These are phyloP conservation scores for Lepidium sativum DNA, from an alignment of 345 rosid genomes.

Conservation along the genomic window DNA sequence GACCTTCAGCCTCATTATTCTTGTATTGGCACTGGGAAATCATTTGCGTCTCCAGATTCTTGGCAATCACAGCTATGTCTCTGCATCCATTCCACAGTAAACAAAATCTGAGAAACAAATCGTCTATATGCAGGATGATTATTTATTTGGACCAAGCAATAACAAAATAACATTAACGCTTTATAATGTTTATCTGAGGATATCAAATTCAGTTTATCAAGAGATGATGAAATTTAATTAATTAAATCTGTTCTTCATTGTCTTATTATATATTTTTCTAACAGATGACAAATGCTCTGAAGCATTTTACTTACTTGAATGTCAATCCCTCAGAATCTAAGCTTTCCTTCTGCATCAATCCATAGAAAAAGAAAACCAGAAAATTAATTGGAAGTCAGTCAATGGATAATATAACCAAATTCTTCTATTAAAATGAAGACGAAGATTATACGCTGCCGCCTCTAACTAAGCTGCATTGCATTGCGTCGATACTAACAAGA, in stretches of 20 bases:
- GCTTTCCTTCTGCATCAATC: conserved; percentile 25
- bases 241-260: neutral
- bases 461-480: conserved; percentile 11
- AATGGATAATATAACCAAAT: neutral
- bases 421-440: neutral
- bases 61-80: conserved; percentile 12
- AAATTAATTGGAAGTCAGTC: neutral
- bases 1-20: neutral
- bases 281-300: neutral
- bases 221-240: too few relatives aligned
- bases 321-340: conserved; percentile 1
- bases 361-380: neutral
- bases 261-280: neutral
- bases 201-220: neutral
- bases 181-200: neutral
- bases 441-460: too few relatives aligned
- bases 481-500: neutral
- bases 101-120: neutral
- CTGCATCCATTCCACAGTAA: conserved; percentile 6
- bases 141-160: neutral
- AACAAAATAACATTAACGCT: neutral
- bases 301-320: conserved; percentile 30
- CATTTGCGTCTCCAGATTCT: conserved; percentile 16
- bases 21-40: conserved; percentile 11
- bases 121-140: neutral